These are phyloP conservation scores for Paramecium primaurelia DNA, from an alignment of 73 alveolate genomes.

Conservation along the genomic window DNA sequence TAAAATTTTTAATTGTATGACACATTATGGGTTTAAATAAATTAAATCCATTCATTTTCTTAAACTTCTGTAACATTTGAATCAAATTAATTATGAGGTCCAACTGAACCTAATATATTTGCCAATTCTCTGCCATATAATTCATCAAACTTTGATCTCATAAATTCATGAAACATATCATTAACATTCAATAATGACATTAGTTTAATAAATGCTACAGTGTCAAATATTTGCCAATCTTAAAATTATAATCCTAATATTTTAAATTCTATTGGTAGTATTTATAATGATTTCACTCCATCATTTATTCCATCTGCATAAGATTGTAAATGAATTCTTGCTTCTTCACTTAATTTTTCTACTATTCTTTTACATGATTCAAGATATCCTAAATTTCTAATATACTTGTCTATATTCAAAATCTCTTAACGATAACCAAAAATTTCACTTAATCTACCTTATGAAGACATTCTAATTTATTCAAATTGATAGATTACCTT, in stretches of 20 bases:
- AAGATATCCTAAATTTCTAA: conserved; percentile 41
- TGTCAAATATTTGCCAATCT: conserved; percentile 46
- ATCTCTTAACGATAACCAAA: neutral
- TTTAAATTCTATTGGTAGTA: conserved; percentile 48
- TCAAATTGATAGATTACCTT: neutral
- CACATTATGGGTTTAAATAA: neutral
- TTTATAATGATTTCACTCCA: conserved; percentile 1
- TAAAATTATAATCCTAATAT: neutral
- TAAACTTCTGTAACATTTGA: neutral
- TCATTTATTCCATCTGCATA: conserved; percentile 62
- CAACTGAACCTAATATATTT: conserved; percentile 4
- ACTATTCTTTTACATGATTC: conserved; percentile 36
- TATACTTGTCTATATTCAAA: neutral
- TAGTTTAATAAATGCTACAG: conserved; percentile 24
- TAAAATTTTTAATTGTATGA: neutral
- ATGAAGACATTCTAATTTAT: conserved; percentile 33
- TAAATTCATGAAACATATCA: conserved; percentile 48
- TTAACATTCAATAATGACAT: neutral
- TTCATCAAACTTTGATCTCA: conserved; percentile 62
- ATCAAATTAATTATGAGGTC: conserved; percentile 42
- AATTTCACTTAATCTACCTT: conserved; percentile 43
- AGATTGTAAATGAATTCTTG: neutral
- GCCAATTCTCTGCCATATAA: conserved; percentile 42
- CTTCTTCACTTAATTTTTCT: neutral
- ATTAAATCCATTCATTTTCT: neutral